Conservation (phyloP, 495 filamentous ascomycete genomes). For the Tetracladium marchalianum region DNA sequence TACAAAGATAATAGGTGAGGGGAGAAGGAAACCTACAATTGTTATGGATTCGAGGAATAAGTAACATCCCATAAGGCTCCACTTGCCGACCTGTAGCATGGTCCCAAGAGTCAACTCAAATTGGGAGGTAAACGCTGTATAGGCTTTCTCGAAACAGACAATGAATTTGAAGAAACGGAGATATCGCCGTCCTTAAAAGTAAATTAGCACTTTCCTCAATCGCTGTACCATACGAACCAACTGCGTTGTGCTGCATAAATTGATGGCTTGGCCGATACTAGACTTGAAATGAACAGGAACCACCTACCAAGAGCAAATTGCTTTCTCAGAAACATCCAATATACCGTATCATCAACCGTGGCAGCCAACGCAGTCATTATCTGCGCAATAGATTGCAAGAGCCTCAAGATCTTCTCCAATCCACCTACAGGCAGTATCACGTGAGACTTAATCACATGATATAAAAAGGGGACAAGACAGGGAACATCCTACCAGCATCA, state of each 20-base stretch:
- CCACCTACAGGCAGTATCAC: slow-evolving; percentile 31
- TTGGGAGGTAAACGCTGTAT: neutral
- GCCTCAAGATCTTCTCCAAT: slow-evolving; percentile 52
- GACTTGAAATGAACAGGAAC: neutral
- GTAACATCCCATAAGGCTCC: slow-evolving; percentile 37
- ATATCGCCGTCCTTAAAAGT: slow-evolving; percentile 39
- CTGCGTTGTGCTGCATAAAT: no score
- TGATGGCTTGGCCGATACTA: neutral
- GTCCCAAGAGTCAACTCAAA: neutral
- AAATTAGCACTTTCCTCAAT: no score
- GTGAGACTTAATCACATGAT: neutral
- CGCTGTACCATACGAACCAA: no score
- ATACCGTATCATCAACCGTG: slow-evolving; percentile 14
- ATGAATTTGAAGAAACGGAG: slow-evolving; percentile 56
- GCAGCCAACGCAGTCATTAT: slow-evolving; percentile 30
- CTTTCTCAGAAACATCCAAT: neutral
- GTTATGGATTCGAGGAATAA: slow-evolving; percentile 34
- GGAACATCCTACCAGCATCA: slow-evolving; percentile 8
- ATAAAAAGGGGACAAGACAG: neutral
- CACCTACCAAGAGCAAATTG: slow-evolving; percentile 16
- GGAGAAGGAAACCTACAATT: slow-evolving; percentile 18
- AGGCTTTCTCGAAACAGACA: slow-evolving; percentile 44
- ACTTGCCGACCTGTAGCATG: slow-evolving; percentile 26
- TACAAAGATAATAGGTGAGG: slow-evolving; percentile 1
- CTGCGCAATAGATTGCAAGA: slow-evolving; percentile 45